Evolutionary conservation across 179 eudicot genomes (phyloP).

Genomic region (Vitellaria paradoxa): DNA sequence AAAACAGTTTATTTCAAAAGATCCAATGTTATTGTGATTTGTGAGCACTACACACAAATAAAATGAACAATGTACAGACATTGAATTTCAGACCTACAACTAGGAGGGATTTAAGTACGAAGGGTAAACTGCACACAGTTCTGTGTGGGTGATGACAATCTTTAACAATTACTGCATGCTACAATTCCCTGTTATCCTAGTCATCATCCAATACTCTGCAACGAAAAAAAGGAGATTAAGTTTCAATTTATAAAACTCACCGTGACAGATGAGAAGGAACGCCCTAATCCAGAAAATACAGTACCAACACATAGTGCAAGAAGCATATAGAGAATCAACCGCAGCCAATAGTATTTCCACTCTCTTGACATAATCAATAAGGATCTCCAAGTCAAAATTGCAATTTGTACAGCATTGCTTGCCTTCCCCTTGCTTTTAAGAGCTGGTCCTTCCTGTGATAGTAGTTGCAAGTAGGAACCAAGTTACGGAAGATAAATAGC

Average conservation of each 20-base stretch:
- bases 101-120: background rate
- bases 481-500: background rate
- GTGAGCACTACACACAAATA: background rate
- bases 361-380: conserved; percentile 93
- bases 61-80: background rate
- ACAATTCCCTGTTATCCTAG: background rate
- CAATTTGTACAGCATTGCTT: conserved; percentile 56
- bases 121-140: background rate
- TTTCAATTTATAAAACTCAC: conserved; percentile 41
- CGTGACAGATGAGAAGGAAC: conserved; percentile 93
- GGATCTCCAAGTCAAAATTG: conserved; percentile 96
- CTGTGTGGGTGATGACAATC: background rate
- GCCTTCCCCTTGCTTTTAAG: conserved; percentile 94
- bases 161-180: background rate
- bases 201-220: background rate
- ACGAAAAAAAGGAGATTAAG: background rate
- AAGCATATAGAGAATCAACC: conserved; percentile 76
- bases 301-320: conserved; percentile 85
- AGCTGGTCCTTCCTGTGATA: conserved; percentile 76
- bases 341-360: conserved; percentile 98
- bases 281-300: conserved; percentile 84
- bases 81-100: background rate
- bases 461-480: conserved; percentile 12
- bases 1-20: no score
- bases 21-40: no score